Evolutionary conservation across 1,284 basidiomycete species (phyloP).

Genomic region (Tylopilus sp.): DNA sequence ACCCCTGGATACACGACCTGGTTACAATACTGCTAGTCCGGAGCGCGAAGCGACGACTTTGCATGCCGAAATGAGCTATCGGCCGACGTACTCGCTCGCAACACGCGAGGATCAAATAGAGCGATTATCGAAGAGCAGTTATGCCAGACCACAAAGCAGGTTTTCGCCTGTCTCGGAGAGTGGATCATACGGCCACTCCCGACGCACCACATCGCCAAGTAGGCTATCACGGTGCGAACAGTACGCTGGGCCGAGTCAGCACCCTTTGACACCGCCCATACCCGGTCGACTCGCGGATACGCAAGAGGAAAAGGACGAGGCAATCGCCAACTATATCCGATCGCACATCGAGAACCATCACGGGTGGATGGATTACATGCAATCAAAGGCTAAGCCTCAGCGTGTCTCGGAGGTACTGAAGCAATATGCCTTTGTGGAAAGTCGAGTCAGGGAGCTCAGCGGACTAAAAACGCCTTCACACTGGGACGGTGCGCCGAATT

Average conservation of each 20-base stretch:
- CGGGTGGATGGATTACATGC: constrained; percentile 41
- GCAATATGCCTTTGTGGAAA: constrained; percentile 47
- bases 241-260: constrained; percentile 3
- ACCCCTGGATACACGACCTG: constrained; percentile 16
- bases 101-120: constrained; percentile 31
- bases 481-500: constrained; percentile 32
- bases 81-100: constrained; percentile 8
- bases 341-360: constrained; percentile 38
- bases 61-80: constrained; percentile 1
- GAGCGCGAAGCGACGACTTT: constrained; percentile 17
- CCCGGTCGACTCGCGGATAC: constrained; percentile 33
- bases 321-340: constrained; percentile 40
- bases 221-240: constrained; percentile 1
- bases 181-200: constrained; percentile 21
- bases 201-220: constrained; percentile 10
- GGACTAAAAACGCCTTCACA: constrained; percentile 40
- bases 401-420: constrained; percentile 42
- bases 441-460: constrained; percentile 40
- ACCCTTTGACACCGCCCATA: constrained; percentile 23
- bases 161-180: constrained; percentile 18
- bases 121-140: constrained; percentile 25
- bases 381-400: constrained; percentile 38
- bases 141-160: constrained; percentile 9
- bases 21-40: constrained; percentile 14
- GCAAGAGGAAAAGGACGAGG: constrained; percentile 35